Percentiles rank a stretch among this genome's conserved stretches.
Conservation (phyloP, 306 rosid species). For the Oxytropis ochrocephala region DNA sequence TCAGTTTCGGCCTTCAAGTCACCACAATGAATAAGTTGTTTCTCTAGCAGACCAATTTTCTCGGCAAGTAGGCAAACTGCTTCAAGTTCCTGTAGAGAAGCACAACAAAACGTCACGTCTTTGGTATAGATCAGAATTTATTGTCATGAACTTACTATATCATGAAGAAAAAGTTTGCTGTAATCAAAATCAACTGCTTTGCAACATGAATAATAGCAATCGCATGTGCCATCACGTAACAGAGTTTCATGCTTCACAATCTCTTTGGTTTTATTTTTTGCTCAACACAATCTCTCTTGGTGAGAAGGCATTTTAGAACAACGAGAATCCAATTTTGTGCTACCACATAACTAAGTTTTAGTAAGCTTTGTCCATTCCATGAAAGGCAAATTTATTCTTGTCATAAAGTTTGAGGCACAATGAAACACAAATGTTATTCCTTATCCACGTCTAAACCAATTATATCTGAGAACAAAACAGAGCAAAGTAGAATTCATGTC, state of each 20-base stretch:
- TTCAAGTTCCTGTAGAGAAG: constrained; percentile 29
- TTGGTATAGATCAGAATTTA: background rate
- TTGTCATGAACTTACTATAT: background rate
- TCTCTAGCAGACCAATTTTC: constrained; percentile 15
- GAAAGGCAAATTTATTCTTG: background rate
- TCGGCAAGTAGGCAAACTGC: background rate
- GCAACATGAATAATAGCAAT: background rate
- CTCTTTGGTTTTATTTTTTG: too few relatives aligned
- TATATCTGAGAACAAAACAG: background rate
- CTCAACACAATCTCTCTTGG: too few relatives aligned
- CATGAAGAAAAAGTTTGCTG: background rate
- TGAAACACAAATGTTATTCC: background rate
- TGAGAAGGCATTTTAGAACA: background rate
- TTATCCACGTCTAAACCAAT: background rate
- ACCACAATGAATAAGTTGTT: background rate
- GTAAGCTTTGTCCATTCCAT: background rate
- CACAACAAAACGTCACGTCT: background rate
- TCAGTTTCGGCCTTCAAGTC: constrained; percentile 18
- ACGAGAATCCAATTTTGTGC: background rate
- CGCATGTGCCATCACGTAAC: background rate
- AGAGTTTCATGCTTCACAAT: background rate
- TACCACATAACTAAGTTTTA: background rate
- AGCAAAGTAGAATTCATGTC: background rate
- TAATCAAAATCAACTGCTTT: background rate
- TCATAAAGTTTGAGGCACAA: background rate